These are phyloP conservation scores for Pythium pyrilobum DNA, from an alignment of 352 stramenopile genomes.

Conservation along the genomic window DNA sequence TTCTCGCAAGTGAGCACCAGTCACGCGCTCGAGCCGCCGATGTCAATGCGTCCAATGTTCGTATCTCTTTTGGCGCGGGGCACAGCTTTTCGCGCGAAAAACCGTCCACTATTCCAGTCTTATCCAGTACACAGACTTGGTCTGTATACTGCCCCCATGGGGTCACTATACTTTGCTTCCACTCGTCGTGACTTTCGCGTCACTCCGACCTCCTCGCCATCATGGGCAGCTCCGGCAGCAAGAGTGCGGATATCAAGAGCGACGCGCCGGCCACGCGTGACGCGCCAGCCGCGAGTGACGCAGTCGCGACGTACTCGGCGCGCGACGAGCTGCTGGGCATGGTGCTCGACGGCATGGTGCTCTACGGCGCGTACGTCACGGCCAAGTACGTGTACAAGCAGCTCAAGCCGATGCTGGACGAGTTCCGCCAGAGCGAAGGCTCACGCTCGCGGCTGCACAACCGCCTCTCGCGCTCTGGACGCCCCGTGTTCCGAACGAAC, in stretches of 20 bases:
- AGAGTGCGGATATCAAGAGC: conserved; percentile 27
- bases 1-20: background rate
- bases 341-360: conserved; percentile 69
- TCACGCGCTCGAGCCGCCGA: too few species aligned
- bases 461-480: conserved; percentile 54
- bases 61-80: too few species aligned
- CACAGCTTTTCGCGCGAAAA: conserved; percentile 13
- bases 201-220: background rate
- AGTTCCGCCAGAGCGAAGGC: conserved; percentile 56
- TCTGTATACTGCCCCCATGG: too few species aligned
- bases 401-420: conserved; percentile 82
- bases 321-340: conserved; percentile 64
- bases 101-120: conserved; percentile 8
- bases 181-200: background rate
- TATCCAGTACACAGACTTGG: too few species aligned
- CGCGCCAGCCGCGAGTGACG: background rate
- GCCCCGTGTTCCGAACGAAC: conserved; percentile 69
- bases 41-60: too few species aligned
- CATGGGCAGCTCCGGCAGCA: conserved; percentile 61
- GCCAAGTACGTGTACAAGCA: conserved; percentile 85
- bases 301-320: conserved; percentile 23
- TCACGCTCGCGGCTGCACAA: conserved; percentile 71
- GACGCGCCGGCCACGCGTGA: background rate
- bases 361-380: conserved; percentile 79
- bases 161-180: too few species aligned